Conservation (phyloP, 495 filamentous ascomycete genomes). For the Amorphotheca resinae region DNA sequence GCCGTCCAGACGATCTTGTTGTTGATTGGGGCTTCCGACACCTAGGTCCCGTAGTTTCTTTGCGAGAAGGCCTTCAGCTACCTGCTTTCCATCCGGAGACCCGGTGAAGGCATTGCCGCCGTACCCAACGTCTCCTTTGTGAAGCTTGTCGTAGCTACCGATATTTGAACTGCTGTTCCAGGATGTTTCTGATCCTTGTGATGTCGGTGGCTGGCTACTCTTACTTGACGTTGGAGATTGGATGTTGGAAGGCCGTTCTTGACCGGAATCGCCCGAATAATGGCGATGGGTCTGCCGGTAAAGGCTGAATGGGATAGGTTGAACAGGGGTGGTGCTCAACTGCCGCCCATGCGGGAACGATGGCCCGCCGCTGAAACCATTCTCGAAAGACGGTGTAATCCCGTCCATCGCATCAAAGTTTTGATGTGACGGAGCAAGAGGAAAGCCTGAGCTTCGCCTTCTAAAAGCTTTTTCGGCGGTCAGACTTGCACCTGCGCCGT, state of each 20-base stretch:
- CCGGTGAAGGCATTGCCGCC: slow-evolving; percentile 43
- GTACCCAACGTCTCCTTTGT: slow-evolving; percentile 54
- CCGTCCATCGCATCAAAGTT: slow-evolving; percentile 27
- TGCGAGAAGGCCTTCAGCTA: slow-evolving; percentile 41
- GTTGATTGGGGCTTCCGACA: slow-evolving; percentile 10
- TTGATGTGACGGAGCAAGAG: slow-evolving; percentile 24
- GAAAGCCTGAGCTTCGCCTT: slow-evolving; percentile 43
- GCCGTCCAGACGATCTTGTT: slow-evolving; percentile 9
- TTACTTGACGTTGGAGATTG: slow-evolving; percentile 20
- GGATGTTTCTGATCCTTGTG: slow-evolving; percentile 8
- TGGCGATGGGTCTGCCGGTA: slow-evolving; percentile 3
- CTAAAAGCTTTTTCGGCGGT: slow-evolving; percentile 43
- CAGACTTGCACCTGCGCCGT: slow-evolving; percentile 28
- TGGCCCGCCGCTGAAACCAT: slow-evolving; percentile 13
- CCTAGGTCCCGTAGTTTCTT: slow-evolving; percentile 39
- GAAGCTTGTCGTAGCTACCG: slow-evolving; percentile 51
- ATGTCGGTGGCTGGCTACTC: slow-evolving; percentile 12
- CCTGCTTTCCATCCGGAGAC: slow-evolving; percentile 26
- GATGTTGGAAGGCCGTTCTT: slow-evolving; percentile 3
- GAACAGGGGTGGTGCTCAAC: slow-evolving; percentile 19
- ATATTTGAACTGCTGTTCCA: slow-evolving; percentile 16
- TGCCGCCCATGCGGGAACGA: slow-evolving; percentile 7
- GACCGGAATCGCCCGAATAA: slow-evolving; percentile 2
- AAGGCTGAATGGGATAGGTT: slow-evolving; percentile 26
- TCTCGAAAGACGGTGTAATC: slow-evolving; percentile 20